Base-by-base conservation (phyloP, 2,329 filamentous ascomycete species). In the Lizonia empirigonia region DNA sequence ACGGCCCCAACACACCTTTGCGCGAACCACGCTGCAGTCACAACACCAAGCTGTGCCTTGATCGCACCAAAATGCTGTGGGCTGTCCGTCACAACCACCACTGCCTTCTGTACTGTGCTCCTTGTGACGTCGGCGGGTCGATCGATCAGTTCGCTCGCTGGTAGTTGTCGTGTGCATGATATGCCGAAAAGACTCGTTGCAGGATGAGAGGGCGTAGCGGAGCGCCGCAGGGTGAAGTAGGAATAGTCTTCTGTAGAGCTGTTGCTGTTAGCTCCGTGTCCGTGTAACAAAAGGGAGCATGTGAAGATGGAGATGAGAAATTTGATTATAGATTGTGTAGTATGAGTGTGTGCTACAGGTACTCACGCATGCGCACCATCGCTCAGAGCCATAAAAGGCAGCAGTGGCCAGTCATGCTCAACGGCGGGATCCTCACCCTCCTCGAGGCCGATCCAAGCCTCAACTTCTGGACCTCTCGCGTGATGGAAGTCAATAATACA, bases 71-170 rank as follows among this genome's bases (percentile, higher is more conserved):
- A 96, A 66, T 86, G 86, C 68, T 94, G 89, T 7, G 94, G 94
- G 57, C 85, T 91, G 74, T 97, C 90, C 46, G 90, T 91, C 62
- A 99, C 91, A 47, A 96, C 91, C 36, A 99, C 93, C 3, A 99
- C 91, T 12, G 93, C 94, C 78, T 99, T 99, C 73, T 99, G 94
- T 33, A 99, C 94, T 1, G 94, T 97, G 53, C 91, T 96, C 55
- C 94, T 84, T n/a, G 94, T 99, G 42, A 99, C 94, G 50, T 97
- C 93, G 41, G 88, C 80, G 0, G 91, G 89, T 22, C 90, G 85
- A 68, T 90, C 85, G 60, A 91, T 82, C 56, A 99, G 80, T 64
- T 86, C 80, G 12, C 85, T 85, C 13, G 91, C 83, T 68, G 96
- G 90, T 67, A 99, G 83, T 76, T 97, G 94, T 53, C 93, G 84